Evolutionary conservation across 805 yeast species (phyloP).

Genomic region (Metschnikowia santaceciliae): DNA sequence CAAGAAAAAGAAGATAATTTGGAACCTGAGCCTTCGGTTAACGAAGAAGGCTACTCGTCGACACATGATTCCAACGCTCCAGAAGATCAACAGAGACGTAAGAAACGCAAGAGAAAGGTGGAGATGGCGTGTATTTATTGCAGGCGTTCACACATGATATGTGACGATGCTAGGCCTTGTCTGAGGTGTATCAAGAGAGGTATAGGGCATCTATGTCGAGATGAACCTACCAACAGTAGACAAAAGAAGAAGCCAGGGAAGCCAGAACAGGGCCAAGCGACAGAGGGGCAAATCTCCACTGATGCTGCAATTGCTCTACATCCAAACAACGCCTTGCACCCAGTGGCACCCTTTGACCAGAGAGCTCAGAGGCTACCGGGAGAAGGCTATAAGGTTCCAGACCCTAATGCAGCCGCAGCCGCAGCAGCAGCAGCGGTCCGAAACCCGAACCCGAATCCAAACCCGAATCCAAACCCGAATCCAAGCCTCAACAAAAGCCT

Average conservation of each 20-base stretch:
- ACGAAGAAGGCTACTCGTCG: neutral
- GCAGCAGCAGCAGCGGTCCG: neutral
- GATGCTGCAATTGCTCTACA: neutral
- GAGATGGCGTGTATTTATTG: conserved; percentile 84
- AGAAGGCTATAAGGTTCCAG: neutral
- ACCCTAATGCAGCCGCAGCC: no score
- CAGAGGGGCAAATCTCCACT: neutral
- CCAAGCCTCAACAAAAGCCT: conserved; percentile 38
- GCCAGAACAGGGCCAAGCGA: neutral
- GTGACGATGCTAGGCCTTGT: conserved; percentile 77
- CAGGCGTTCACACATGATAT: conserved; percentile 89
- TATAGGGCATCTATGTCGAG: conserved; percentile 83
- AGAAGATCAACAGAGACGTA: neutral
- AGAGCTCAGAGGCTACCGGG: neutral
- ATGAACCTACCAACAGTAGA: conserved; percentile 51
- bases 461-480: conserved; percentile 34
- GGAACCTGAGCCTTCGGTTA: neutral
- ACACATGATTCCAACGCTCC: neutral
- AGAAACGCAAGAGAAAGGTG: conserved; percentile 46
- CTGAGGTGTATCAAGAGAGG: conserved; percentile 80
- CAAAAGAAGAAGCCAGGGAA: conserved; percentile 30
- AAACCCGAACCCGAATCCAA: conserved; percentile 31
- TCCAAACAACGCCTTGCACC: neutral
- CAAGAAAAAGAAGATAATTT: neutral
- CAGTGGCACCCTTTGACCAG: neutral